Evolutionary conservation across 2,329 filamentous ascomycete genomes (phyloP), one percentile per base, ranked within the genome.

Genomic region (Dactylonectria estremocensis): DNA sequence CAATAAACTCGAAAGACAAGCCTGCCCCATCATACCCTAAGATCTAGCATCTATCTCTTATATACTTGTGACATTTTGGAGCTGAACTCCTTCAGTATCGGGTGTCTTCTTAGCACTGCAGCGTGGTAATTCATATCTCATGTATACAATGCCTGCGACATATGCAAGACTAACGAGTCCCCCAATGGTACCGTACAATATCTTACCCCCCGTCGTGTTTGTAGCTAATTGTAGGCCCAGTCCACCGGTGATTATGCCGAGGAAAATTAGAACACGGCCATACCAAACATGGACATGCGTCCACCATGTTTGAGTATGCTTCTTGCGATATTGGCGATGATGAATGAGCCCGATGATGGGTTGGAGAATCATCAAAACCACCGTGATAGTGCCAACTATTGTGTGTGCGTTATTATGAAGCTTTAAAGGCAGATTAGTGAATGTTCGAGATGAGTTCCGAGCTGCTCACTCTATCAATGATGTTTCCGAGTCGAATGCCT

Each of bases 231-330:
- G 31, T 18, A 61, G 22, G 4, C 58, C 49, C n/a, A 54, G 11
- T 8, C 58, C 58, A 9, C 58, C 58, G 18, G 35, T 61, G 5
- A 61, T 53, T 18, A 54, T 61, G 9, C 48, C 58, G 4, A 61
- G 48, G 11, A 53, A 31, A 14, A 46, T 54, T 20, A 61, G 11
- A 22, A 61, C n/a, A 10, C 49, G 49, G 5, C 49, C 58, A 20
- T 61, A 61, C 58, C 58, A 61, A 35, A 61, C 28, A 14, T 61
- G 58, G 7, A 53, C n/a, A n/a, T 61, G 22, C 13, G 48, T 33
- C 48, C 48, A 53, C 35, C 48, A 53, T 1, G 48, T 45, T 22
- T n/a, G 35, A n/a, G 24, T 22, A 22, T 53, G 58, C 3, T 35
- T 53, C 35, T 61, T 61, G 22, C 48, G 58, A n/a, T 53, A 61